These are phyloP conservation scores for Chlorencoelia australis DNA, from an alignment of 2,329 filamentous ascomycete species.

Conservation along the genomic window DNA sequence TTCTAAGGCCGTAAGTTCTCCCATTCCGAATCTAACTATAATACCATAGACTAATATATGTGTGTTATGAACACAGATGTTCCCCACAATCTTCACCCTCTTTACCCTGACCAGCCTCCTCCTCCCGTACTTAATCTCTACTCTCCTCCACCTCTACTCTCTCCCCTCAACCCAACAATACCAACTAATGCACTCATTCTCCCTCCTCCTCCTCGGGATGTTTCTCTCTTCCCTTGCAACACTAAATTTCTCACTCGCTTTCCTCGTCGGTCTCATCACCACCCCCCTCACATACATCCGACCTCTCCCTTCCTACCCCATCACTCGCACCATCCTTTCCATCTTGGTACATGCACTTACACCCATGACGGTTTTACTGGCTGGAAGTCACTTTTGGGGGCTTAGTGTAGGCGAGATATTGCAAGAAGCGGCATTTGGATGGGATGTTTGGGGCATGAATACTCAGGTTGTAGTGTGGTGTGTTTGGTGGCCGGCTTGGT, in stretches of 20 bases:
- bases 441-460: constrained; percentile 83
- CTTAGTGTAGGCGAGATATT: constrained; percentile 48
- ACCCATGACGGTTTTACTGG: constrained; percentile 46
- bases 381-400: constrained; percentile 37
- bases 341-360: constrained; percentile 49
- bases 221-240: constrained; percentile 88
- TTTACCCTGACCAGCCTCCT: constrained; percentile 46
- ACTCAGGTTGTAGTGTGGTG: constrained; percentile 87
- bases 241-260: constrained; percentile 85
- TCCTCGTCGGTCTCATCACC: constrained; percentile 72
- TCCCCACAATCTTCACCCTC: constrained; percentile 46
- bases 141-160: constrained; percentile 40
- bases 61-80: constrained; percentile 35
- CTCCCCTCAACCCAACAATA: constrained; percentile 58
- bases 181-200: constrained; percentile 78
- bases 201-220: constrained; percentile 83
- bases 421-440: constrained; percentile 69
- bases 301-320: constrained; percentile 34
- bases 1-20: constrained; percentile 43
- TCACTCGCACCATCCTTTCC: constrained; percentile 34
- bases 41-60: constrained; percentile 1
- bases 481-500: constrained; percentile 91
- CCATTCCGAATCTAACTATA: not conserved
- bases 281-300: constrained; percentile 68
- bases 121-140: constrained; percentile 48